A percentile compares a stretch with the other conserved stretches of the same genome.
Evolutionary conservation across 202 grass and related monocot genomes (phyloP).

Genomic region (Setaria viridis): DNA sequence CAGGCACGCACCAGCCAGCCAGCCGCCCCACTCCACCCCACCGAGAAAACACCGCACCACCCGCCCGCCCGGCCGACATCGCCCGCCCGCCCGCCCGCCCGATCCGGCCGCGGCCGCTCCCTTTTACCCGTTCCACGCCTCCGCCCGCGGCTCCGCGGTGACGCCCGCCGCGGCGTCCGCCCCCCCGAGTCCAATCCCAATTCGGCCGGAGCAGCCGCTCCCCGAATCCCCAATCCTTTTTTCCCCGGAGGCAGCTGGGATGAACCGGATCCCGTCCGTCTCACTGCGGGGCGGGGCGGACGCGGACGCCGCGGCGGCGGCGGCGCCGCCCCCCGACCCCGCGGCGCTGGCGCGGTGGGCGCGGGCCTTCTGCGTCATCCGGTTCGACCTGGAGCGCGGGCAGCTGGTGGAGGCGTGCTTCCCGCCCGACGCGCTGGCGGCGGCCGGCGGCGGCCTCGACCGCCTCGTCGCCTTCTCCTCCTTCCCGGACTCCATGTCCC

Average conservation of each 20-base stretch:
- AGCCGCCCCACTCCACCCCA: not conserved
- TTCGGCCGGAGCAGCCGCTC: not conserved
- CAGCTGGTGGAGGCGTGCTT: slow-evolving; percentile 87
- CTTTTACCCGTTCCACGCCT: not conserved
- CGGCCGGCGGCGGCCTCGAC: slow-evolving; percentile 57
- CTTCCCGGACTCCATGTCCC: slow-evolving; percentile 99
- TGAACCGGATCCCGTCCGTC: slow-evolving; percentile 75
- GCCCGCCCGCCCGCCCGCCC: slow-evolving; percentile 8
- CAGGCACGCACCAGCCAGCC: not conserved
- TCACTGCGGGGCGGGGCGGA: slow-evolving; percentile 55
- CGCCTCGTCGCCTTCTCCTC: slow-evolving; percentile 95
- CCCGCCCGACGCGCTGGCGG: slow-evolving; percentile 68
- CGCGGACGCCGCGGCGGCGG: slow-evolving; percentile 12
- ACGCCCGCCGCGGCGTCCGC: slow-evolving; percentile 42
- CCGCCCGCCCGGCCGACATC: slow-evolving; percentile 36
- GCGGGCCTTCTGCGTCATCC: slow-evolving; percentile 85
- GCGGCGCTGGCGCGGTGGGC: slow-evolving; percentile 74
- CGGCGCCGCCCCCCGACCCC: slow-evolving; percentile 41
- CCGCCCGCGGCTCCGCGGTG: slow-evolving; percentile 40
- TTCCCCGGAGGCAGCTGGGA: slow-evolving; percentile 14
- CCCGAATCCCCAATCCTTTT: not conserved
- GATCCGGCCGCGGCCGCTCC: slow-evolving; percentile 48
- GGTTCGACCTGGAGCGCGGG: slow-evolving; percentile 97
- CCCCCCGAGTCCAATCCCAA: slow-evolving; percentile 35
- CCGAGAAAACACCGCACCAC: slow-evolving; percentile 25